Base-by-base conservation (phyloP, 345 rosid genomes). In the Bretschneidera sinensis region DNA sequence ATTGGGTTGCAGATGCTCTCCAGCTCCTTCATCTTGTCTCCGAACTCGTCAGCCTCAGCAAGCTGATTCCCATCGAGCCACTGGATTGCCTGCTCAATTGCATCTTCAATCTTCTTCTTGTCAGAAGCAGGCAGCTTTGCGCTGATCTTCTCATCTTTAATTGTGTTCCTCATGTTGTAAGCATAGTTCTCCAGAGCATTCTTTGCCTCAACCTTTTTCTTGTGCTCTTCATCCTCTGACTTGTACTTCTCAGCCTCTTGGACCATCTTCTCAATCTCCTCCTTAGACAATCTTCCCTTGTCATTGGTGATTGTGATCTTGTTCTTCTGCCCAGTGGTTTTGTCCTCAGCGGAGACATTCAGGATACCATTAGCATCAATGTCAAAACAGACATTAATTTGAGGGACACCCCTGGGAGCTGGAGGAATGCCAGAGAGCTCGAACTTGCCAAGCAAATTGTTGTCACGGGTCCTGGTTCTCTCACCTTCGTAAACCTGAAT, bases 401-500 rank as follows among this genome's bases (percentile, higher is more conserved):
- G 77, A 4, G 71, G 85, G 16, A 83, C 85, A 34, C 88, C 86
- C 10, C 85, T 72, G 8, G 85, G 86, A 8, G 89, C 86, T 20
- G 83, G 86, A 5, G 89, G 89, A 21, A 81, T 79, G 48, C 86
- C 84, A 0, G 81, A 79, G 0, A 81, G 73, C 79, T 81, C 89
- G 16, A 84, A 84, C 33, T 84, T 84, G 43, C 89, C 89, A 15
- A 84, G 68, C 56, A 81, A 61, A 49, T 84, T 84, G 63, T 84
- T 84, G 51, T 84, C 89, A 0, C 77, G 68, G 1, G 87, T 81
- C 20, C 89, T 72, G 0, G 80, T 68, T 2, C 89, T 66, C 52
- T 84, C 89, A 8, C 86, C 89, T 48, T 84, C 89, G 0, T 66
- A 84, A 10, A 84, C 89, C n/a, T 84, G 85, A 51, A 84, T 81